These are phyloP conservation scores for Aspergillus sp. DNA, from an alignment of 2,329 filamentous ascomycete species.

Conservation along the genomic window DNA sequence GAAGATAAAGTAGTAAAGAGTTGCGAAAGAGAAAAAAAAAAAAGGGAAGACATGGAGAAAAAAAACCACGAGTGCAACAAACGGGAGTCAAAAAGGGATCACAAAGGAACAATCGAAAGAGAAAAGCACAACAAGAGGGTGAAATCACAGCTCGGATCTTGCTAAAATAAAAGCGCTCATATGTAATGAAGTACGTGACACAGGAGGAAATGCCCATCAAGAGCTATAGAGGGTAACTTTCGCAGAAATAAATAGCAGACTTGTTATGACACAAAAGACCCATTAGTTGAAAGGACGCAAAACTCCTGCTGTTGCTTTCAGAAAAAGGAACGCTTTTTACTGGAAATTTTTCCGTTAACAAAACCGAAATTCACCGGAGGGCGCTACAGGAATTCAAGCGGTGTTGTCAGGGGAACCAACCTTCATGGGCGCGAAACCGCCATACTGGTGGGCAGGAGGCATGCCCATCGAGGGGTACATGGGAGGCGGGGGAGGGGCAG, in stretches of 20 bases:
- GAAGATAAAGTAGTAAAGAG: neutral
- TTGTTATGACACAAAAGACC: slow-evolving; percentile 40
- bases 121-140: slow-evolving; percentile 18
- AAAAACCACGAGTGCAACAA: slow-evolving; percentile 9
- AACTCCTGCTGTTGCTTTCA: slow-evolving; percentile 45
- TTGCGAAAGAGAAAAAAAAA: neutral
- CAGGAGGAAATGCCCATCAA: slow-evolving; percentile 43
- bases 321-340: slow-evolving; percentile 39
- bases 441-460: slow-evolving; percentile 61
- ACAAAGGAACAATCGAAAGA: slow-evolving; percentile 11
- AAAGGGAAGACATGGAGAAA: slow-evolving; percentile 3
- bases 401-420: slow-evolving; percentile 40
- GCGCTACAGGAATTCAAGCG: slow-evolving; percentile 7
- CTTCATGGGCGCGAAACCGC: slow-evolving; percentile 66
- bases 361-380: slow-evolving; percentile 7
- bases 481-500: slow-evolving; percentile 73
- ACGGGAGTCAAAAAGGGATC: slow-evolving; percentile 14
- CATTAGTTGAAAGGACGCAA: slow-evolving; percentile 40
- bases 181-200: slow-evolving; percentile 40
- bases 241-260: slow-evolving; percentile 35
- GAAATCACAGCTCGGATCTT: slow-evolving; percentile 33
- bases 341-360: slow-evolving; percentile 18
- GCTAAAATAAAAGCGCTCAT: slow-evolving; percentile 40
- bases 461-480: slow-evolving; percentile 70
- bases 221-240: slow-evolving; percentile 40